Evolutionary conservation across 352 stramenopile genomes (phyloP).

Genomic region (Pythium sukuiense): DNA sequence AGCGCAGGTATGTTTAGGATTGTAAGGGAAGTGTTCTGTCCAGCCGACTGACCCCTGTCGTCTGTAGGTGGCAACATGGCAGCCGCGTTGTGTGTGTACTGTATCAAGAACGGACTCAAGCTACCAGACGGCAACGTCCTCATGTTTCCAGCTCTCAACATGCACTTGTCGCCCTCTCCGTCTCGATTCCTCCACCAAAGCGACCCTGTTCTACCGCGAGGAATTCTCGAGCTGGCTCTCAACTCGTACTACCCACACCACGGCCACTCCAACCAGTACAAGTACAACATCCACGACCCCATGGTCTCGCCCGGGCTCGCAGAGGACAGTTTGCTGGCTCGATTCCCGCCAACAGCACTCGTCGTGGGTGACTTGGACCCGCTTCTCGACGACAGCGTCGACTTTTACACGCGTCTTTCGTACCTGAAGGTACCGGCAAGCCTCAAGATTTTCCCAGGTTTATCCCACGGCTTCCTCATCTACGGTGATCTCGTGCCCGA

Average conservation of each 20-base stretch:
- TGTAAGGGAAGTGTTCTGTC: no score
- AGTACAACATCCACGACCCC: conserved; percentile 86
- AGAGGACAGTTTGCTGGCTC: conserved; percentile 67
- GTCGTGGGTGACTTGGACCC: conserved; percentile 87
- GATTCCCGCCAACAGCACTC: conserved; percentile 81
- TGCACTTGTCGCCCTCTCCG: conserved; percentile 85
- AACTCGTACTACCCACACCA: conserved; percentile 87
- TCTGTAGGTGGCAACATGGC: conserved; percentile 78
- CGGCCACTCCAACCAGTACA: conserved; percentile 85
- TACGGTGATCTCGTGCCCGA: conserved; percentile 83
- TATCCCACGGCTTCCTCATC: conserved; percentile 88
- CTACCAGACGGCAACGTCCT: conserved; percentile 83
- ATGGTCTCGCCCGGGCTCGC: conserved; percentile 82
- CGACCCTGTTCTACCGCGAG: conserved; percentile 79
- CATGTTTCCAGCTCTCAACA: conserved; percentile 89
- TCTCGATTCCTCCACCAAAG: conserved; percentile 88
- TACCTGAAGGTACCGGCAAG: conserved; percentile 73
- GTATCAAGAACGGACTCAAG: conserved; percentile 72
- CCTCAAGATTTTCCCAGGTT: conserved; percentile 83
- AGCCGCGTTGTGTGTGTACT: conserved; percentile 81
- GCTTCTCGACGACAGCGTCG: conserved; percentile 87
- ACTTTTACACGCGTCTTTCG: conserved; percentile 87
- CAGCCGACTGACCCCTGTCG: background rate
- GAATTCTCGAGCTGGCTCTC: conserved; percentile 77
- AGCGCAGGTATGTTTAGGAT: conserved; percentile 74